These are phyloP conservation scores for Vanderwaltozyma polyspora DNA, from an alignment of 805 yeast species.

Conservation along the genomic window DNA sequence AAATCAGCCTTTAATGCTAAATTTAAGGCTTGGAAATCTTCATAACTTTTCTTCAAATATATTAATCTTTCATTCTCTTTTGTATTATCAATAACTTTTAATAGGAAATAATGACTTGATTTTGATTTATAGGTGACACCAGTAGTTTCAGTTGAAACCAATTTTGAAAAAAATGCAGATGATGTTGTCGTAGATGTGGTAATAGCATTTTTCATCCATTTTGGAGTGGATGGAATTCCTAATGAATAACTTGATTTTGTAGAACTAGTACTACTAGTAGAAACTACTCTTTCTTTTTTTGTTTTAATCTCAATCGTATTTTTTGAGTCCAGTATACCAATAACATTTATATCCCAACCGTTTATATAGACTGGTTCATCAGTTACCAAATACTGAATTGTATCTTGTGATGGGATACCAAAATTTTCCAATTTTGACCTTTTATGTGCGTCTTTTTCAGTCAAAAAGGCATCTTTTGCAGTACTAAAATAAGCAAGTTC, in stretches of 20 bases:
- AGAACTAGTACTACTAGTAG: background rate
- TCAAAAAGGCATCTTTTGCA: slow-evolving; percentile 21
- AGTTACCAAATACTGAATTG: slow-evolving; percentile 22
- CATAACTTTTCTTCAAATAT: slow-evolving; percentile 31
- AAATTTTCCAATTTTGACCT: slow-evolving; percentile 23
- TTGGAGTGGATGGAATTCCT: slow-evolving; percentile 7
- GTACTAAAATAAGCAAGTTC: slow-evolving; percentile 38
- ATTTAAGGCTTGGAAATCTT: slow-evolving; percentile 55
- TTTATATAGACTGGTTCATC: slow-evolving; percentile 32
- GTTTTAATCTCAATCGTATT: background rate
- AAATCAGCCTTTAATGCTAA: slow-evolving; percentile 38
- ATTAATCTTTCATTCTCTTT: slow-evolving; percentile 16
- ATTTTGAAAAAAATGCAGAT: slow-evolving; percentile 19
- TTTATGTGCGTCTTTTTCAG: slow-evolving; percentile 20
- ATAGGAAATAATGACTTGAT: slow-evolving; percentile 35
- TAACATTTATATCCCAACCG: slow-evolving; percentile 53
- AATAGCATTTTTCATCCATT: slow-evolving; percentile 24
- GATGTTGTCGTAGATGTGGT: slow-evolving; percentile 11
- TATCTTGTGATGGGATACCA: slow-evolving; percentile 32
- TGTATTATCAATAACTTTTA: slow-evolving; percentile 33
- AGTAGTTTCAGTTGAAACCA: slow-evolving; percentile 12
- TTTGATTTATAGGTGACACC: slow-evolving; percentile 2
- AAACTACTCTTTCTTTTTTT: background rate
- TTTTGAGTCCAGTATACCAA: slow-evolving; percentile 39
- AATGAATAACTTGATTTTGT: background rate